Evolutionary conservation across 1,139 yeast genomes (phyloP).

Genomic region (Diutina catenulata): DNA sequence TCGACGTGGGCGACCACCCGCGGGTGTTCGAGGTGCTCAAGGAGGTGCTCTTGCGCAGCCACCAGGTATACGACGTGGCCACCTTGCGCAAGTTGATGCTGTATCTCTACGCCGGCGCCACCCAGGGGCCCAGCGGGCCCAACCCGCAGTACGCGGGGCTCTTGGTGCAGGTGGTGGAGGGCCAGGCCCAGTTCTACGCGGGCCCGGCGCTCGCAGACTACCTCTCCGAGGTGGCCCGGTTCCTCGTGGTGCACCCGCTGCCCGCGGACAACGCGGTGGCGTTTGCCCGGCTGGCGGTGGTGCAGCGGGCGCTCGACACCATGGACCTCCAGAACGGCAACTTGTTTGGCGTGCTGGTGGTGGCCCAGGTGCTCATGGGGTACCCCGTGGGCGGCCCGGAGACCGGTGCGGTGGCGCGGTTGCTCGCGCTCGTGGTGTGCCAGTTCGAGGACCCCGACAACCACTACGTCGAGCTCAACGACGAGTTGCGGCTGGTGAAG

Average conservation of each 20-base stretch:
- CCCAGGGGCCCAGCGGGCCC: background rate
- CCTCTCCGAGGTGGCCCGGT: conserved; percentile 4
- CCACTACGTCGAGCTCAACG: conserved; percentile 29
- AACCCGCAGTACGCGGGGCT: conserved; percentile 18
- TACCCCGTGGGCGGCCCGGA: conserved; percentile 8
- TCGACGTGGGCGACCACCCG: conserved; percentile 27
- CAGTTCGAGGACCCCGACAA: conserved; percentile 43
- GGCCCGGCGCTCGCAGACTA: conserved; percentile 6
- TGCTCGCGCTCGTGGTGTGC: conserved; percentile 22
- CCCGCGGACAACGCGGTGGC: background rate
- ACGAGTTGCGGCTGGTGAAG: conserved; percentile 22
- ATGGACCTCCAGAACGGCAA: conserved; percentile 24
- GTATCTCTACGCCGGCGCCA: conserved; percentile 6
- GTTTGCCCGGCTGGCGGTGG: conserved; percentile 12
- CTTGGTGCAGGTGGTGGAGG: conserved; percentile 23
- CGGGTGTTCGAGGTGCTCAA: conserved; percentile 27
- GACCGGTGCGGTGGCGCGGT: conserved; percentile 11
- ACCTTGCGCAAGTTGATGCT: conserved; percentile 15
- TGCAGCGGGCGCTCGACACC: conserved; percentile 16
- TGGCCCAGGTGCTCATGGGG: conserved; percentile 17
- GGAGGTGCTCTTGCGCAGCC: conserved; percentile 23
- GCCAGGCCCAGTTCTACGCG: conserved; percentile 19
- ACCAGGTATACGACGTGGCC: conserved; percentile 23
- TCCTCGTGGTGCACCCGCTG: background rate
- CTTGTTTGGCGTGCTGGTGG: conserved; percentile 21